Conservation (phyloP, 2,329 filamentous ascomycete genomes). For the Teratosphaeria zuluensis region DNA sequence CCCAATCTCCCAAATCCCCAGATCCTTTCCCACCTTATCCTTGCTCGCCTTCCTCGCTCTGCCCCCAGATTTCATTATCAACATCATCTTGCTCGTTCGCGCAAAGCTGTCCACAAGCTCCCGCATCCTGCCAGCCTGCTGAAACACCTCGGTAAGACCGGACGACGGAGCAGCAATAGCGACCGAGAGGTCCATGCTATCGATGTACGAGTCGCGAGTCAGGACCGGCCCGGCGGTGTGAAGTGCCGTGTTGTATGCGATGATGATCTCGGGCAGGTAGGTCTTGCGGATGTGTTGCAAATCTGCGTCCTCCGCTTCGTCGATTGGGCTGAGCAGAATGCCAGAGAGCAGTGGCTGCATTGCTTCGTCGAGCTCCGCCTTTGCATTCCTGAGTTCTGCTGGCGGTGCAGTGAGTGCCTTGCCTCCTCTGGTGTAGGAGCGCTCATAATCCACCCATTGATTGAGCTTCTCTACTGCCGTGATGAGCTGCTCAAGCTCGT, state of each 20-base stretch:
- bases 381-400: slow-evolving; percentile 26
- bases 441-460: slow-evolving; percentile 35
- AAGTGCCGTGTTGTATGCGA: slow-evolving; percentile 73
- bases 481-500: slow-evolving; percentile 34
- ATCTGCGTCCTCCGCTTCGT: slow-evolving; percentile 48
- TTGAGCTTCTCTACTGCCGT: slow-evolving; percentile 33
- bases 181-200: slow-evolving; percentile 78
- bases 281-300: slow-evolving; percentile 58
- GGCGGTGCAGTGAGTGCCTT: slow-evolving; percentile 12
- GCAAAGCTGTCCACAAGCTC: slow-evolving; percentile 54
- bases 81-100: slow-evolving; percentile 61
- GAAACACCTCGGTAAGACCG: slow-evolving; percentile 28
- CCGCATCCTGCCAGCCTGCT: slow-evolving; percentile 33
- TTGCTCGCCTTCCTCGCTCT: slow-evolving; percentile 34
- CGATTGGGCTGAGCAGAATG: slow-evolving; percentile 19
- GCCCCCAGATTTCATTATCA: slow-evolving; percentile 38
- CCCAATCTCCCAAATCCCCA: slow-evolving; percentile 35
- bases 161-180: slow-evolving; percentile 52
- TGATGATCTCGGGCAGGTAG: slow-evolving; percentile 76
- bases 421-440: slow-evolving; percentile 20
- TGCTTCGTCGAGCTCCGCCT: slow-evolving; percentile 29
- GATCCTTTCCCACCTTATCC: slow-evolving; percentile 32
- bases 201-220: slow-evolving; percentile 65
- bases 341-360: slow-evolving; percentile 29
- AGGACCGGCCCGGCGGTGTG: slow-evolving; percentile 68